Evolutionary conservation across 2,329 filamentous ascomycete species (phyloP).

Genomic region (Aspergillus chevalieri): DNA sequence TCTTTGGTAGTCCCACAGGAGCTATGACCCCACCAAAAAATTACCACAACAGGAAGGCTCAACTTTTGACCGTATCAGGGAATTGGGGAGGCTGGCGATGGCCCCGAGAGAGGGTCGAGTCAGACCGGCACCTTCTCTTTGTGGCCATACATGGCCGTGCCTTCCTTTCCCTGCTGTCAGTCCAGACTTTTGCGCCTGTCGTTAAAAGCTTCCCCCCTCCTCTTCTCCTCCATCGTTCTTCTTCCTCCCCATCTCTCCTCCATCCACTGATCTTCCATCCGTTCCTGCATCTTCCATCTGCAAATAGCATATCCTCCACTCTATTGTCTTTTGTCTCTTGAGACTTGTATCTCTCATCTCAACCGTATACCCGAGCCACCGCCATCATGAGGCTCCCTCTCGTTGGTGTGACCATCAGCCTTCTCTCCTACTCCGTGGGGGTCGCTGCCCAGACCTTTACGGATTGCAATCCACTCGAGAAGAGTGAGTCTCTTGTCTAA

Average conservation of each 20-base stretch:
- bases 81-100: conserved; percentile 18
- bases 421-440: conserved; percentile 23
- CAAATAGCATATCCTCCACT: not conserved
- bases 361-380: conserved; percentile 1
- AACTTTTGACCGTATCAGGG: not conserved
- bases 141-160: not conserved
- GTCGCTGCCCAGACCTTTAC: conserved; percentile 40
- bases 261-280: conserved; percentile 1
- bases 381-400: conserved; percentile 29
- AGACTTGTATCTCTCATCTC: conserved; percentile 1
- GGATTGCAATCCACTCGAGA: conserved; percentile 37
- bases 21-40: not conserved
- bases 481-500: conserved; percentile 23
- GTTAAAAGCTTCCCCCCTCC: conserved; percentile 27
- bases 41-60: not conserved
- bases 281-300: not conserved
- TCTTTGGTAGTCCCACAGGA: not conserved
- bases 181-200: too few relatives aligned
- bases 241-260: not conserved
- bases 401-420: conserved; percentile 17
- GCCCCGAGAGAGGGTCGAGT: not conserved
- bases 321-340: not conserved
- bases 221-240: conserved; percentile 55
- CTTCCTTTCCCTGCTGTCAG: too few relatives aligned
- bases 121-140: conserved; percentile 3